A percentile compares a stretch with the other conserved stretches of the same genome.
phyloP scores from a whole-genome alignment of 2,329 filamentous ascomycete species.

The Nemania sp. region DNA sequence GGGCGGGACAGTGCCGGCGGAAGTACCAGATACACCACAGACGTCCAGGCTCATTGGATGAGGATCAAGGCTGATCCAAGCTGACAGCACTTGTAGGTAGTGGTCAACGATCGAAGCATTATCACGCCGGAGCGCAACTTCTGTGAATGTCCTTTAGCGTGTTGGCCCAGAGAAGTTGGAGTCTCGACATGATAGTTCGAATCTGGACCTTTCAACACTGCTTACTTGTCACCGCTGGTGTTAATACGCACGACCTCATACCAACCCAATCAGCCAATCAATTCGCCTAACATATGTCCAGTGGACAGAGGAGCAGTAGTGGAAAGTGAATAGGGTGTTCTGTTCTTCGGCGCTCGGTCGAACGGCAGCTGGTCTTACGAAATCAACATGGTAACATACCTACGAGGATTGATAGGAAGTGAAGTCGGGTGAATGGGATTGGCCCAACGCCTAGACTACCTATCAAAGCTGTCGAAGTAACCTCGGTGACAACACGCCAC shows the following conservation, averaged over 20 bases:
- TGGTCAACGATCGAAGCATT: constrained; percentile 16
- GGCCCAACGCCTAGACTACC: no score
- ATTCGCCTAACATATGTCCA: not conserved
- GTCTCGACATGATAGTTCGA: not conserved
- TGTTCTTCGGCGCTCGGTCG: constrained; percentile 16
- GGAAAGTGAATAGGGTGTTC: not conserved
- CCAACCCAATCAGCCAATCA: not conserved
- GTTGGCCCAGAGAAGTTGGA: not conserved
- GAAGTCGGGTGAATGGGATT: no score
- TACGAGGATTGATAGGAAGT: no score
- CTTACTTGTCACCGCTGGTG: not conserved
- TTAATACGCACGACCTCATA: not conserved
- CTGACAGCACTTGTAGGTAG: constrained; percentile 21
- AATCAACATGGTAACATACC: not conserved
- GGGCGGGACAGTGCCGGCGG: not conserved
- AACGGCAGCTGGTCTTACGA: constrained; percentile 8
- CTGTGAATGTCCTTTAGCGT: not conserved
- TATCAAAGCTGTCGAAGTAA: no score
- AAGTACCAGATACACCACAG: constrained; percentile 18
- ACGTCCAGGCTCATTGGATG: constrained; percentile 19
- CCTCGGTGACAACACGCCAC: no score
- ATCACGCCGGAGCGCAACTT: not conserved
- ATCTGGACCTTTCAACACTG: not conserved
- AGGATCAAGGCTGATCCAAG: constrained; percentile 3
- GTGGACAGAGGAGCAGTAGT: not conserved